Conservation (phyloP, 129 eudicot species). For the Oenanthe sinensis region DNA sequence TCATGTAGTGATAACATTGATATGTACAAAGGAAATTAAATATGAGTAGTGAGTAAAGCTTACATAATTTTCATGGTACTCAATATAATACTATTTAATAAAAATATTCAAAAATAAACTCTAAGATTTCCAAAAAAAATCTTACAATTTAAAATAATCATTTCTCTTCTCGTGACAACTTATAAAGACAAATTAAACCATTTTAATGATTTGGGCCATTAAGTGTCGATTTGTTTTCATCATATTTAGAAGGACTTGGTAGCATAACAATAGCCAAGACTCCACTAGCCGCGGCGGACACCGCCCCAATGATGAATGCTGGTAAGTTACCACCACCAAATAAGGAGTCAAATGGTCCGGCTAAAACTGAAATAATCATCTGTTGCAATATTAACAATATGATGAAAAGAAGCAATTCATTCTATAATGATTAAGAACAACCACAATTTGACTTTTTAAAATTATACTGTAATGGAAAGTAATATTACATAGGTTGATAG, state of each 20-base stretch:
- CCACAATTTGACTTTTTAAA: slow-evolving; percentile 3
- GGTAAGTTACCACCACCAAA: slow-evolving; percentile 87
- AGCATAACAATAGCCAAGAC: slow-evolving; percentile 38
- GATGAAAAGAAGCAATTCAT: too few relatives aligned
- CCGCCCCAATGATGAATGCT: slow-evolving; percentile 58
- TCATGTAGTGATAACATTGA: too few relatives aligned
- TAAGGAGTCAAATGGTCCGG: slow-evolving; percentile 62
- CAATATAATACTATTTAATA: too few relatives aligned
- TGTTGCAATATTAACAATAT: slow-evolving; percentile 10
- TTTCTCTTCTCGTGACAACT: background rate
- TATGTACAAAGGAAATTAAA: too few relatives aligned
- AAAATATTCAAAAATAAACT: background rate
- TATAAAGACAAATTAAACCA: background rate
- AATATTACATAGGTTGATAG: background rate
- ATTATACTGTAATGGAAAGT: too few relatives aligned
- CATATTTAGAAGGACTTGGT: slow-evolving; percentile 41
- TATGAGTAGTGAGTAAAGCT: too few relatives aligned
- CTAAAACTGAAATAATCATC: slow-evolving; percentile 56
- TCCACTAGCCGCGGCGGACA: slow-evolving; percentile 50
- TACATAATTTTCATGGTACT: too few relatives aligned
- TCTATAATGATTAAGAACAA: background rate
- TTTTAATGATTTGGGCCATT: background rate
- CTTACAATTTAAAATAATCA: background rate
- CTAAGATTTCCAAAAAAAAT: background rate
- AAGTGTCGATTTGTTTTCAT: background rate